Base-by-base conservation (phyloP, 225 moss, liverwort and hornwort genomes). In the Ulota crispa region DNA sequence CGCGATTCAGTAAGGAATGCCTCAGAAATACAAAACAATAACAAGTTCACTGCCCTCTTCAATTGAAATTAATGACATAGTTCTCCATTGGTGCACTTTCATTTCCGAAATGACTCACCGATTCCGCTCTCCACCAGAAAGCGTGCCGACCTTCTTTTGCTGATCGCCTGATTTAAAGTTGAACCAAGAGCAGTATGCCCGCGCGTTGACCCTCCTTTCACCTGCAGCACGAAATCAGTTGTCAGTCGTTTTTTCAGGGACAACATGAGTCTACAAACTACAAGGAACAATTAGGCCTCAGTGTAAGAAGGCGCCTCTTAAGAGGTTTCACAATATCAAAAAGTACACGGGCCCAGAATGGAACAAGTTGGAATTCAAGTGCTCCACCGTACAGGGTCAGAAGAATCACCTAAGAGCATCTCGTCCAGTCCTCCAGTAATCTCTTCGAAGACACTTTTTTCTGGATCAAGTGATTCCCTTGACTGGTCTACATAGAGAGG, bases 401-500 rank as follows among this genome's bases (percentile, higher is more conserved):
- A 75, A 42, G 31, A 75, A 76, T 83, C 66, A 96, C 96, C 96
- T 76, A 98, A 77, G 10, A 86, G 61, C 50, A 95, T 76, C 72
- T 98, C 98, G 55, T 98, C 98, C 78, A 79, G 91, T 50, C 95
- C 95, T 66, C 85, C 90, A 9, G 95, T 93, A 65, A 98, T 94
- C 83, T 98, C 98, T 75, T 98, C 90, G 28, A 94, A 98, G 32
- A 95, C 98, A 68, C 81, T 86, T 78, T 98, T 98, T 26, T 86
- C 88, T 54, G 94, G 41, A 83, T 93, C 86, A 57, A 98, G 89
- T 43, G 92, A 78, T 69, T 92, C 98, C 82, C 98, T 92, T 37
- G 98, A 98, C 83, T 98, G 98, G 77, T 98, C 98, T 26, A 95
- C 94, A 68, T 98, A 98, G 19, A 98, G 92, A 54, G 98, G 95